A percentile compares a stretch with the other conserved stretches of the same genome.
These are phyloP conservation scores for Termitomyces sp. DNA, from an alignment of 768 basidiomycete species.

Conservation along the genomic window DNA sequence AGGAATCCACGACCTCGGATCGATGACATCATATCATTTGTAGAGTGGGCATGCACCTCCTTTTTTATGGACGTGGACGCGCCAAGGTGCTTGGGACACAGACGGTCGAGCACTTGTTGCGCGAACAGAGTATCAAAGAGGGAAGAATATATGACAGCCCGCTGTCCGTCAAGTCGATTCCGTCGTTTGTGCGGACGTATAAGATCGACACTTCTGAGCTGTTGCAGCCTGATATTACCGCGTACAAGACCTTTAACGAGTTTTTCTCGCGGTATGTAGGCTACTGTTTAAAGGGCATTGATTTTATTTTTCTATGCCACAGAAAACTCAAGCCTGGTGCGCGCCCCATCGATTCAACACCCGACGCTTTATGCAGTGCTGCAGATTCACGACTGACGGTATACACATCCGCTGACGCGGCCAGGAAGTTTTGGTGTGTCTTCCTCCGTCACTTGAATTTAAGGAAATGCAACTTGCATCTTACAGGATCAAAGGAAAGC, in stretches of 20 bases:
- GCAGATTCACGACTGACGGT: constrained; percentile 78
- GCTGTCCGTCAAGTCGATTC: constrained; percentile 47
- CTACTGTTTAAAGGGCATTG: neutral
- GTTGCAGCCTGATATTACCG: constrained; percentile 52
- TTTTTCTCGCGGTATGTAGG: constrained; percentile 59
- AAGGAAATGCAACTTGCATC: neutral
- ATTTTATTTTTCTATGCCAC: neutral
- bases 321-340: constrained; percentile 55
- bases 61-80: constrained; percentile 59
- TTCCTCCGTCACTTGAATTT: neutral
- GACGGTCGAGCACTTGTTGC: constrained; percentile 45
- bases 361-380: constrained; percentile 51
- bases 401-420: constrained; percentile 52
- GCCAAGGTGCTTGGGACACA: constrained; percentile 44
- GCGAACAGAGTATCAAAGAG: constrained; percentile 56
- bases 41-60: constrained; percentile 70
- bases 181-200: constrained; percentile 55
- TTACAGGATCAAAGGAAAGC: constrained; percentile 60
- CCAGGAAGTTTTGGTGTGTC: constrained; percentile 64
- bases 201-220: constrained; percentile 55
- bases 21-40: neutral
- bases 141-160: constrained; percentile 54
- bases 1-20: too few species aligned
- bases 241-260: constrained; percentile 71
- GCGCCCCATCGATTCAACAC: constrained; percentile 56